A percentile compares a stretch with the other conserved stretches of the same genome.
Evolutionary conservation across 129 eudicot genomes (phyloP).

Genomic region (Cynara cardunculus): DNA sequence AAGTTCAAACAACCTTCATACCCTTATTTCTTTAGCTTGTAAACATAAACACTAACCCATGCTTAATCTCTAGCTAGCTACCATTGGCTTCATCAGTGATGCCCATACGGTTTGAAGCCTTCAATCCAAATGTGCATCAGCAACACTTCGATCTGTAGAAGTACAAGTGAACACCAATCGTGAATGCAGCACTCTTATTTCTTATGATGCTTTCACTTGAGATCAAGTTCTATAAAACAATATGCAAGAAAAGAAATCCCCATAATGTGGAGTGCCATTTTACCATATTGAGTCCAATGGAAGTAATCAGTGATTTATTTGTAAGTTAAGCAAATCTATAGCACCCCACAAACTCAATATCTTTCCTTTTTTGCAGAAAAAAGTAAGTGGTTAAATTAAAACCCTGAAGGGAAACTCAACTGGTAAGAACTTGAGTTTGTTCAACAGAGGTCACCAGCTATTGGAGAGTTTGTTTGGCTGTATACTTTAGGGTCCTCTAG

Average conservation of each 20-base stretch:
- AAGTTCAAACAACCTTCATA: background rate
- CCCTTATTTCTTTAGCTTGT: background rate
- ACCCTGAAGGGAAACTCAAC: background rate
- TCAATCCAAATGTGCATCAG: constrained; percentile 1
- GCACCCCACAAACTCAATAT: background rate
- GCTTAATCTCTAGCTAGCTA: too few relatives aligned
- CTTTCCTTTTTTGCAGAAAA: background rate
- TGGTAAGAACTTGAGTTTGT: background rate
- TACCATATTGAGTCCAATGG: too few relatives aligned
- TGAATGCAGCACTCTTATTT: background rate
- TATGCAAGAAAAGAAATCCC: background rate
- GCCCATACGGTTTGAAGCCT: background rate
- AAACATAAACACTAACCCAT: background rate
- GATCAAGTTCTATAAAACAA: background rate
- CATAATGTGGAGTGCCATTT: background rate
- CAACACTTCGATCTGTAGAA: constrained; percentile 1
- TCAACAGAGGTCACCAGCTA: background rate
- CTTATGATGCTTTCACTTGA: background rate
- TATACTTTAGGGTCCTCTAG: background rate
- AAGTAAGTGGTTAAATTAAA: background rate
- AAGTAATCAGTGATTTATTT: too few relatives aligned
- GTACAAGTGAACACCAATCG: background rate
- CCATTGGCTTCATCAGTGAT: background rate
- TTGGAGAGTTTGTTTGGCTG: background rate
- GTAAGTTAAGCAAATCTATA: background rate